These are phyloP conservation scores for Saccharomyces hybrid DNA, from an alignment of 1,139 yeast genomes.

Conservation along the genomic window DNA sequence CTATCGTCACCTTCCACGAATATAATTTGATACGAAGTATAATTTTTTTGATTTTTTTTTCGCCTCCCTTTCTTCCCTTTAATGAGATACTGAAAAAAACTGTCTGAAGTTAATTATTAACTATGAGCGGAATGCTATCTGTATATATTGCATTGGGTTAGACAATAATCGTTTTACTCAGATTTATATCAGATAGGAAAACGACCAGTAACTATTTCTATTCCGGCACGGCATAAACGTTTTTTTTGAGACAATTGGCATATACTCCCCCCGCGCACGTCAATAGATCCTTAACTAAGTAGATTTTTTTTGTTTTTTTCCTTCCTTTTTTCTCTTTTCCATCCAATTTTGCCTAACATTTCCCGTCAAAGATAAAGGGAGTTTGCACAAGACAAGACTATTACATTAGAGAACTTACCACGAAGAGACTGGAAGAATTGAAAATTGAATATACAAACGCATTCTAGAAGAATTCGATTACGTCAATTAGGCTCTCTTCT, in stretches of 20 bases:
- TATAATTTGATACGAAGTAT: too few species aligned
- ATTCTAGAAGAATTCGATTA: background rate
- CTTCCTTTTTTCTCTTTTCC: background rate
- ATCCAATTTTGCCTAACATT: background rate
- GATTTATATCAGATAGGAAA: background rate
- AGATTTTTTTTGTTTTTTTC: background rate
- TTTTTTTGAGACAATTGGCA: background rate
- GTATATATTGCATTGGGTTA: background rate
- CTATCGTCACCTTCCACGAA: background rate
- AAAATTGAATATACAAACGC: background rate
- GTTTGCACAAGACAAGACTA: background rate
- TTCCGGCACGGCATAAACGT: background rate
- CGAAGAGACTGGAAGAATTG: background rate
- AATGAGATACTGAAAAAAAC: background rate
- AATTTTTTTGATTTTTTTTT: background rate
- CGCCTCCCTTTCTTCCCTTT: background rate
- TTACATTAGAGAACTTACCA: background rate
- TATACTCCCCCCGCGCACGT: background rate
- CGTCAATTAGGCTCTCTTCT: too few species aligned
- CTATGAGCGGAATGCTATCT: background rate
- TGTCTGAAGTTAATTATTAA: background rate
- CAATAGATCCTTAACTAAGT: background rate
- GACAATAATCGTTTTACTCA: background rate
- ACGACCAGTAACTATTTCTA: background rate
- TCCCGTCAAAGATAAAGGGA: background rate